Base-by-base conservation (phyloP, 179 eudicot genomes). In the Carnegiea gigantea region DNA sequence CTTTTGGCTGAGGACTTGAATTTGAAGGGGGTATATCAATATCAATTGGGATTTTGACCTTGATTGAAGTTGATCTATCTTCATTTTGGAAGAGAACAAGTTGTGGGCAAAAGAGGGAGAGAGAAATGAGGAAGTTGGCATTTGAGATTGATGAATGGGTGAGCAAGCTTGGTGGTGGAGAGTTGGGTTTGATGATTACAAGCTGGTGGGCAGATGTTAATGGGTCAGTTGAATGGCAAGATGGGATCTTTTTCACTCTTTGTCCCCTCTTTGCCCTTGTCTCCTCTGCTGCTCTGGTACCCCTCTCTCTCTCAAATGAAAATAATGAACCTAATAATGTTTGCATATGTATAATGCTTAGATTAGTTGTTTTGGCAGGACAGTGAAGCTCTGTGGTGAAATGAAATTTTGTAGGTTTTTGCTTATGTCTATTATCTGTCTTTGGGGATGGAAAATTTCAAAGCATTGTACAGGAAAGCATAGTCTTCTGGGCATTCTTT, bases 161-260 rank as follows among this genome's bases (percentile, higher is more conserved):
- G 75, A 43, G 23, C n/a, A 51, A n/a, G 64, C 20, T 70, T 46
- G 73, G 78, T 79, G 85, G 28, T 70, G 78, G 75, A 38, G 82
- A 57, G 72, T 51, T 78, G 81, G 53, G 82, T 70, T 14, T 80
- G 70, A 23, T 77, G 60, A 74, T 73, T 40, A 49, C 82, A 24
- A 78, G 72, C 33, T 93, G 96, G 97, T 93, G 98, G 98, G 89
- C 88, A 40, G 86, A 90, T 78, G 85, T 93, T 67, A 91, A 93
- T 72, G 93, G 89, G 15, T 95, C 98, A 9, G 74, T 76, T 77
- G 78, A 23, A 30, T 95, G 97, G 97, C 98, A 95, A 83, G 93
- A 92, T 86, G 97, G 89, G 46, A 86, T 92, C 68, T 93, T 93
- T 81, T 91, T 80, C 89, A 62, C 92, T 60, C 93, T 95, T 68